These are phyloP conservation scores for Fusarium ramigenum DNA, from an alignment of 2,329 filamentous ascomycete genomes.

Conservation along the genomic window DNA sequence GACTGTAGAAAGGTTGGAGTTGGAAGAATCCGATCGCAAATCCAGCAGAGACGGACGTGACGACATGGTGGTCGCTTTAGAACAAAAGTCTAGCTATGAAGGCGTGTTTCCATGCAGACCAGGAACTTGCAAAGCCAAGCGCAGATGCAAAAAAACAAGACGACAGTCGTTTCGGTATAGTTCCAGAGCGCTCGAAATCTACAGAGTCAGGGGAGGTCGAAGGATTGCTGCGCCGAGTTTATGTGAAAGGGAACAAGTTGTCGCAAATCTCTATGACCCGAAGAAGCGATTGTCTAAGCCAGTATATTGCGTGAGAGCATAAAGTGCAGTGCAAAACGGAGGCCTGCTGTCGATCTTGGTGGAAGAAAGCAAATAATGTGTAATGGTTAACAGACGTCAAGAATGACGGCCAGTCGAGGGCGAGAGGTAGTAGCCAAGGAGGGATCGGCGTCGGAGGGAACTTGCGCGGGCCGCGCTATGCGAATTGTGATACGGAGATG, in stretches of 20 bases:
- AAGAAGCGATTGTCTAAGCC: constrained; percentile 8
- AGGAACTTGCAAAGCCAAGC: not conserved
- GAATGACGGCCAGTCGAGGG: constrained; percentile 22
- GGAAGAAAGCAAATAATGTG: constrained; percentile 17
- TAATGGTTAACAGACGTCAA: constrained; percentile 22
- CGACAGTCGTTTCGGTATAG: not conserved
- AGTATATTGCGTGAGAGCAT: not conserved
- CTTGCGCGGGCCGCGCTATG: constrained; percentile 33
- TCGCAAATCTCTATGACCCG: not conserved
- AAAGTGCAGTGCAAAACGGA: not conserved
- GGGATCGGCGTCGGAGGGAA: constrained; percentile 32
- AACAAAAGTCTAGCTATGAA: constrained; percentile 15
- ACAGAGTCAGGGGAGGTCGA: not conserved
- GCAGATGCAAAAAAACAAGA: not conserved
- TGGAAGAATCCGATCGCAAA: constrained; percentile 65
- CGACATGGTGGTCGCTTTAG: constrained; percentile 54
- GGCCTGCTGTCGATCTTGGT: not conserved
- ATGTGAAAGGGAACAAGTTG: not conserved
- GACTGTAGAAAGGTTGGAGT: constrained; percentile 55
- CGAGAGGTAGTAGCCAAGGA: constrained; percentile 31
- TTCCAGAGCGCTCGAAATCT: not conserved
- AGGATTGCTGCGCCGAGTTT: not conserved
- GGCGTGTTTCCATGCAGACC: constrained; percentile 32
- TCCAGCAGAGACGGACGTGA: constrained; percentile 68
- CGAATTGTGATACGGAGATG: constrained; percentile 30